Evolutionary conservation across 169 alveolate species (phyloP).

Genomic region (Toxoplasma gondii): DNA sequence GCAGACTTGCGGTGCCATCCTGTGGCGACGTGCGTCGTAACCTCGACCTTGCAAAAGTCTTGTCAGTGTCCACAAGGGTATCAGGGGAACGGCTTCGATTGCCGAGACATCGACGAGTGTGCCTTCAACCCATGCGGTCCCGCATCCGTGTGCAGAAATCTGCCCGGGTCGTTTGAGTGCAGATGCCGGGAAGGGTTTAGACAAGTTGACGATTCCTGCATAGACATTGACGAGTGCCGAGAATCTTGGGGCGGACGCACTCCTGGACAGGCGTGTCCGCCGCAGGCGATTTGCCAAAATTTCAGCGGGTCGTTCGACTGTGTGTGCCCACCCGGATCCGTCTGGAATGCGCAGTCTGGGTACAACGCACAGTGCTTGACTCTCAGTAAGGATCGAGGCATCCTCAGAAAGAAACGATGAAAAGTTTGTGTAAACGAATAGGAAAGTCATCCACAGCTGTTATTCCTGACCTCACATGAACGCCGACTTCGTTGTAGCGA

Average conservation of each 20-base stretch:
- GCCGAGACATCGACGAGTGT: constrained; percentile 73
- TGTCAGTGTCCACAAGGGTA: constrained; percentile 66
- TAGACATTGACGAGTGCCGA: constrained; percentile 65
- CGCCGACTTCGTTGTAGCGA: too few relatives aligned
- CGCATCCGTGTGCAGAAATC: constrained; percentile 71
- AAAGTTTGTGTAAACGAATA: too few relatives aligned
- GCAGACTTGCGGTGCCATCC: constrained; percentile 47
- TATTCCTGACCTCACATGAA: too few relatives aligned
- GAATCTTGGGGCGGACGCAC: constrained; percentile 3
- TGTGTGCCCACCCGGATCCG: constrained; percentile 65
- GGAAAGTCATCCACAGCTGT: too few relatives aligned
- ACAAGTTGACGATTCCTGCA: constrained; percentile 65
- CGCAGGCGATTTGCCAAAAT: constrained; percentile 64
- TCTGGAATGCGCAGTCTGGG: constrained; percentile 64
- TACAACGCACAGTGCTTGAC: constrained; percentile 64
- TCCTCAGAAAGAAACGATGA: not conserved
- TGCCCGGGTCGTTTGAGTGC: constrained; percentile 71
- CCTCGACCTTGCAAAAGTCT: not conserved
- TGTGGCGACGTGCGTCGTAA: not conserved
- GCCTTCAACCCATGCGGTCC: constrained; percentile 70
- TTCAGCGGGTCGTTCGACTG: constrained; percentile 73
- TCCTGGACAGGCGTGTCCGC: constrained; percentile 60
- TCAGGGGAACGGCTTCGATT: constrained; percentile 66
- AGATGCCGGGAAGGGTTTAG: constrained; percentile 68
- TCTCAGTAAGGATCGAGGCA: constrained; percentile 40